These are phyloP conservation scores for Candida fluviatilis DNA, from an alignment of 805 yeast genomes.

Conservation along the genomic window DNA sequence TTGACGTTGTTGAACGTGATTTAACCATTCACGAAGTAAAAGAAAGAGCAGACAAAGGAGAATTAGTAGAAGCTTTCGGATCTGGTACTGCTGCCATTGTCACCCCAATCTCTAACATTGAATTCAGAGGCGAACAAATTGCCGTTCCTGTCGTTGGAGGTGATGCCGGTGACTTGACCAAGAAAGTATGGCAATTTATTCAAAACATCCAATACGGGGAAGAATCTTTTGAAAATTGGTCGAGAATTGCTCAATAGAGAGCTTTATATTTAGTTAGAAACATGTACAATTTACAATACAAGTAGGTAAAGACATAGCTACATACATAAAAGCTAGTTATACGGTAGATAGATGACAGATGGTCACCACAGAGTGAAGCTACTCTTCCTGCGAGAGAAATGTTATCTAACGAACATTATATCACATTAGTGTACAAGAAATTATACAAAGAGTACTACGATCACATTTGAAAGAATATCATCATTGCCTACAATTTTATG, in stretches of 20 bases:
- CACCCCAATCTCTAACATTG: conserved; percentile 85
- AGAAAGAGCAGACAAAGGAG: conserved; percentile 73
- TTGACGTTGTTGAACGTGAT: conserved; percentile 87
- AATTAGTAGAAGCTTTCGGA: conserved; percentile 91
- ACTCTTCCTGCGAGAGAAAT: too few relatives aligned
- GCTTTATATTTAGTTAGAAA: not conserved
- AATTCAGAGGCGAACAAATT: conserved; percentile 71
- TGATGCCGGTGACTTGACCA: conserved; percentile 78
- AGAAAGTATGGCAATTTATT: conserved; percentile 79
- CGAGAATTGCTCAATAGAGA: conserved; percentile 27
- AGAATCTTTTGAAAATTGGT: conserved; percentile 58
- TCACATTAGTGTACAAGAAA: too few relatives aligned
- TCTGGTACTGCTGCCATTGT: conserved; percentile 98
- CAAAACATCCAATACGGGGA: conserved; percentile 87
- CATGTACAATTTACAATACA: too few relatives aligned
- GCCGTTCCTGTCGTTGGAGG: conserved; percentile 78
- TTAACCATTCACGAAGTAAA: conserved; percentile 77
- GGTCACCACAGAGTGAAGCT: too few relatives aligned
- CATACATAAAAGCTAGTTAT: too few relatives aligned
- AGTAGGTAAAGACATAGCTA: too few relatives aligned
- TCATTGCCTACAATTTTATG: too few relatives aligned
- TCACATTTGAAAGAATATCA: too few relatives aligned
- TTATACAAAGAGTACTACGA: too few relatives aligned
- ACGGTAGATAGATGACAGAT: too few relatives aligned
- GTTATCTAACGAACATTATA: too few relatives aligned